phyloP scores from a whole-genome alignment of 495 filamentous ascomycete genomes.

The Hypoxylon crocopeplum region DNA sequence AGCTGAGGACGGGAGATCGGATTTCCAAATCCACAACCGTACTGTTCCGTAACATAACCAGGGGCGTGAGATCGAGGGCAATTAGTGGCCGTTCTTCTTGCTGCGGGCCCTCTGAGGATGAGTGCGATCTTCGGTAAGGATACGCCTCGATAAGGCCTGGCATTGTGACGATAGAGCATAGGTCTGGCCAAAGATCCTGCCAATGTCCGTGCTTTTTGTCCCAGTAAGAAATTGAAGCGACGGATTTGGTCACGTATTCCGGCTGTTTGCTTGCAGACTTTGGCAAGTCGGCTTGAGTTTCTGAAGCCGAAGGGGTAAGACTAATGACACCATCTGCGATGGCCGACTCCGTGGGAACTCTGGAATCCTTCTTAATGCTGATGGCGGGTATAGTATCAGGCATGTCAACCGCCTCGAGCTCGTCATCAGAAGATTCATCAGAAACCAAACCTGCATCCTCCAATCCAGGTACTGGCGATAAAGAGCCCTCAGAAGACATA shows the following conservation, averaged over 20 bases:
- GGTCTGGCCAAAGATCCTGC: conserved; percentile 76
- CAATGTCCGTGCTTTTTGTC: conserved; percentile 76
- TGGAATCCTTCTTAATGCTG: conserved; percentile 49
- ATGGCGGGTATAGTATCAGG: conserved; percentile 57
- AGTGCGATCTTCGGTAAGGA: conserved; percentile 61
- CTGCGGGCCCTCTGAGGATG: conserved; percentile 21
- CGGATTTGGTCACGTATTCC: conserved; percentile 64
- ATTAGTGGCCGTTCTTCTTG: conserved; percentile 67
- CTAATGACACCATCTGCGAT: conserved; percentile 52
- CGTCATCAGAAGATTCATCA: conserved; percentile 56
- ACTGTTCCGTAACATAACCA: conserved; percentile 85
- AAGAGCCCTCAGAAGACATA: conserved; percentile 53
- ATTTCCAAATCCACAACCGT: conserved; percentile 95
- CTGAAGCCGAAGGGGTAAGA: conserved; percentile 76
- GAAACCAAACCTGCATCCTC: conserved; percentile 53
- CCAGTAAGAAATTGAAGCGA: conserved; percentile 87
- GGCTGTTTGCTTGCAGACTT: conserved; percentile 53
- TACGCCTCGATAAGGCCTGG: conserved; percentile 89
- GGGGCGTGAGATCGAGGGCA: conserved; percentile 82
- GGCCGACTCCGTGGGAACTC: conserved; percentile 34
- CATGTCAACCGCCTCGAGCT: conserved; percentile 57
- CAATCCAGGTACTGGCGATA: conserved; percentile 54
- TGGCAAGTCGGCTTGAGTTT: conserved; percentile 69
- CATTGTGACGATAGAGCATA: conserved; percentile 80
- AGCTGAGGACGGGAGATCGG: conserved; percentile 69